Percentiles rank a stretch among this genome's conserved stretches.
Conservation (phyloP, 129 eudicot genomes). For the Chrysanthemum lavandulifolium region DNA sequence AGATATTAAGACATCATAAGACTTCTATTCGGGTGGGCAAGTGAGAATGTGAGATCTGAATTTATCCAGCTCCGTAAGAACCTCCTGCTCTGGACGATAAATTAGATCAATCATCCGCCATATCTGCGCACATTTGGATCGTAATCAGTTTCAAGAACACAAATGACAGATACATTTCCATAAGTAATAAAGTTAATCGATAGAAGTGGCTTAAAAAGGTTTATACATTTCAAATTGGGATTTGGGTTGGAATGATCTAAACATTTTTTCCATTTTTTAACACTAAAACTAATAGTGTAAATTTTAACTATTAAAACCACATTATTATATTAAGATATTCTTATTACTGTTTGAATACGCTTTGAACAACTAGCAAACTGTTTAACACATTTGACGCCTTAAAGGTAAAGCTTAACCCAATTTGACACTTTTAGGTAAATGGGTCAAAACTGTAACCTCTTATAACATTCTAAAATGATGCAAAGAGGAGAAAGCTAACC, state of each 20-base stretch:
- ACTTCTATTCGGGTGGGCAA: constrained; percentile 24
- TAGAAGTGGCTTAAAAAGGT: neutral
- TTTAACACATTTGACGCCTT: too few relatives aligned
- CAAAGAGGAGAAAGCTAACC: constrained; percentile 33
- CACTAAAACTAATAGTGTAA: too few relatives aligned
- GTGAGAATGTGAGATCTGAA: constrained; percentile 64
- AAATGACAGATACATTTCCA: neutral
- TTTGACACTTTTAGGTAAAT: too few relatives aligned
- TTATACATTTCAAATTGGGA: neutral
- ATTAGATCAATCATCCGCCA: constrained; percentile 94
- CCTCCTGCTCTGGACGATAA: constrained; percentile 80
- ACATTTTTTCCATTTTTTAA: too few relatives aligned
- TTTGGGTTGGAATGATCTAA: too few relatives aligned
- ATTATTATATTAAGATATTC: too few relatives aligned
- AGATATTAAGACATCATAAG: neutral
- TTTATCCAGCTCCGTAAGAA: constrained; percentile 68
- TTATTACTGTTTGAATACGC: too few relatives aligned
- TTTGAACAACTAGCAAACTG: too few relatives aligned
- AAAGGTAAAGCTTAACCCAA: too few relatives aligned
- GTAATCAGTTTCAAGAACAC: neutral
- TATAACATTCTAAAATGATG: neutral
- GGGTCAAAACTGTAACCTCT: too few relatives aligned
- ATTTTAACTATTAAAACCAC: too few relatives aligned
- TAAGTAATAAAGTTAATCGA: neutral
- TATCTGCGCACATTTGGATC: constrained; percentile 46